Percentiles rank a stretch among this genome's conserved stretches.
phyloP scores from a whole-genome alignment of 139 green algal genomes.

The Closterium sp. region DNA sequence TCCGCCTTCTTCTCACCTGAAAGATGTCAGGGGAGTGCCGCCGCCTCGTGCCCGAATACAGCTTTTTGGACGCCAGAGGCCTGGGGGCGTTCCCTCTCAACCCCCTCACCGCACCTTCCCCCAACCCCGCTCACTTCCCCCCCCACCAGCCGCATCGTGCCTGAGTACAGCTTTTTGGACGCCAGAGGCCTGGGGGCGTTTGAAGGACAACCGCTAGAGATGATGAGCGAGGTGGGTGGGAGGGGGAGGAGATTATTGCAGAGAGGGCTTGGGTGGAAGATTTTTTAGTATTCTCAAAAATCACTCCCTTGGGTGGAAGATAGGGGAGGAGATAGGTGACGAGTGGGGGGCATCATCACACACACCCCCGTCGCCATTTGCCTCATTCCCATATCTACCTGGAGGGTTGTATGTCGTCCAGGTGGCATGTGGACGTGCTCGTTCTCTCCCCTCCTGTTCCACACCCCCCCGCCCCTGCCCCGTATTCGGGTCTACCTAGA shows the following conservation, averaged over 20 bases:
- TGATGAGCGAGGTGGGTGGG: constrained; percentile 17
- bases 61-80: constrained; percentile 23
- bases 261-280: not conserved
- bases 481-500: constrained; percentile 26
- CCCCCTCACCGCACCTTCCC: too few relatives aligned
- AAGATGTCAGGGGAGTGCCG: too few relatives aligned
- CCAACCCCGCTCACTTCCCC: too few relatives aligned
- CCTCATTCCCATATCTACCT: too few relatives aligned
- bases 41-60: constrained; percentile 52
- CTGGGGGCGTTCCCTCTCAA: not conserved
- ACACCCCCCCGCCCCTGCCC: not conserved
- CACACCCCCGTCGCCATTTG: not conserved
- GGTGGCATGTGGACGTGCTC: not conserved
- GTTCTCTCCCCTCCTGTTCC: not conserved
- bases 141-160: constrained; percentile 29
- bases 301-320: not conserved
- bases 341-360: not conserved
- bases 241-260: too few relatives aligned
- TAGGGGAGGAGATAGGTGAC: not conserved
- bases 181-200: constrained; percentile 16
- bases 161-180: constrained; percentile 49
- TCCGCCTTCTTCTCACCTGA: too few relatives aligned
- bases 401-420: too few relatives aligned
- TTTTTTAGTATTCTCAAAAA: too few relatives aligned
- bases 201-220: constrained; percentile 12